Evolutionary conservation across 495 filamentous ascomycete genomes (phyloP), one percentile per base, ranked within the genome.

Genomic region (Penicillium pancosmium): DNA sequence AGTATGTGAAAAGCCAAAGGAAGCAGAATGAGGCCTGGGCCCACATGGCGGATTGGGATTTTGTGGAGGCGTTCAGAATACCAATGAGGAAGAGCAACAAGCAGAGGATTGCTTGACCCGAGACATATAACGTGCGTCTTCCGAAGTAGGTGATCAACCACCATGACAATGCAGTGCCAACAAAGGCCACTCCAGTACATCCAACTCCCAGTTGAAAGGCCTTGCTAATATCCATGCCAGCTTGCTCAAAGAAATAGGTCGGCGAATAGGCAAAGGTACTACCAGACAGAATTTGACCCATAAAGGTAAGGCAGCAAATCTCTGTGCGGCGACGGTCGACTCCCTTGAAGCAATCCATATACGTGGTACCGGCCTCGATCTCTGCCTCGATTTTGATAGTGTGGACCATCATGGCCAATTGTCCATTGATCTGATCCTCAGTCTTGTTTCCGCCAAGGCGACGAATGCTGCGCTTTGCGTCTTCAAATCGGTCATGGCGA

Each of bases 211-310:
- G 61, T 60, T 70, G 74, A 65, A 87, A 91, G 0, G 89, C 80
- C 33, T 79, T 76, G 31, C 69, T 63, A 5, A 69, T 61, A 34
- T 67, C 55, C 15, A 91, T 80, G 1, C 90, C 90, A 4, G 89
- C 89, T 57, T 88, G 85, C 41, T 82, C 76, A 52, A 90, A 82
- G 78, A 91, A 92, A 66, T 91, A 86, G 19, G 85, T 88, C 2
- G 85, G 85, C 61, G 88, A 88, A 57, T 87, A 87, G 41, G 82
- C 86, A 66, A 93, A 90, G 4, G 84, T 80, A 59, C 85, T 86
- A 43, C 90, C 90, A 47, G 82, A 83, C 6, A 92, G 68, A 41
- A 88, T 88, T 70, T 93, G 90, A 44, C 90, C 89, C 5, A 84
- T 82, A 81, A 89, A 92, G 33, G 82, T 74, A 72, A 86, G 77